A percentile compares a stretch with the other conserved stretches of the same genome.
Evolutionary conservation across 73 alveolate species (phyloP).

Genomic region (Diophrys appendiculata): DNA sequence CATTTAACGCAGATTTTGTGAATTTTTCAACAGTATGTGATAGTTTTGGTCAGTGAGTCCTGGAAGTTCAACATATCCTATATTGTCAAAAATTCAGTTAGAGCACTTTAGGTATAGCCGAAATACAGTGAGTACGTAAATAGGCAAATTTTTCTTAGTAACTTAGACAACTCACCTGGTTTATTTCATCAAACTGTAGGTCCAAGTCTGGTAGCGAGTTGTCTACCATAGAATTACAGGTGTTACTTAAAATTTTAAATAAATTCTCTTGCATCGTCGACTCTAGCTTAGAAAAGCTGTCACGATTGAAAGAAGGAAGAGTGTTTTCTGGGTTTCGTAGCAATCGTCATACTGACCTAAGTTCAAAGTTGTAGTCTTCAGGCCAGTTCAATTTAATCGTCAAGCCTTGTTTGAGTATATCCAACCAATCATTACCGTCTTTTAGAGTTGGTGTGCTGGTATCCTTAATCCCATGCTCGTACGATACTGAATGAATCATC

Average conservation of each 20-base stretch:
- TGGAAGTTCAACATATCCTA: constrained; percentile 9
- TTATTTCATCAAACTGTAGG: background rate
- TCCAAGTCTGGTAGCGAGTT: background rate
- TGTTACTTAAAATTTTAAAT: background rate
- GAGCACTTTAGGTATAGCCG: too few species aligned
- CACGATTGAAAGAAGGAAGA: constrained; percentile 14
- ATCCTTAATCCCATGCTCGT: constrained; percentile 12
- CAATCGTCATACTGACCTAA: background rate
- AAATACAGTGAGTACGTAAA: too few species aligned
- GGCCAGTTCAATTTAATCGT: background rate
- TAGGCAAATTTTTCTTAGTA: too few species aligned
- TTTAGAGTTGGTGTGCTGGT: constrained; percentile 5
- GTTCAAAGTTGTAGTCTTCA: background rate
- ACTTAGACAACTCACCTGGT: too few species aligned
- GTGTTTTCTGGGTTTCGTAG: constrained; percentile 14
- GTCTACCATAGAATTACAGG: constrained; percentile 1
- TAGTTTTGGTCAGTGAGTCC: background rate
- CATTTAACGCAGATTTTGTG: constrained; percentile 2
- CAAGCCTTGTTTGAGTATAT: constrained; percentile 13
- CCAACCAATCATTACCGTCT: constrained; percentile 18
- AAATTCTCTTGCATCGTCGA: constrained; percentile 27
- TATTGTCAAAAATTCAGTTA: too few species aligned
- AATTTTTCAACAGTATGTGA: constrained; percentile 24
- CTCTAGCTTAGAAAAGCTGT: constrained; percentile 17
- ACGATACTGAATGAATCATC: constrained; percentile 20